Evolutionary conservation across 768 basidiomycete genomes (phyloP), one percentile per base, ranked within the genome.

Genomic region (Trametes sanguinea): DNA sequence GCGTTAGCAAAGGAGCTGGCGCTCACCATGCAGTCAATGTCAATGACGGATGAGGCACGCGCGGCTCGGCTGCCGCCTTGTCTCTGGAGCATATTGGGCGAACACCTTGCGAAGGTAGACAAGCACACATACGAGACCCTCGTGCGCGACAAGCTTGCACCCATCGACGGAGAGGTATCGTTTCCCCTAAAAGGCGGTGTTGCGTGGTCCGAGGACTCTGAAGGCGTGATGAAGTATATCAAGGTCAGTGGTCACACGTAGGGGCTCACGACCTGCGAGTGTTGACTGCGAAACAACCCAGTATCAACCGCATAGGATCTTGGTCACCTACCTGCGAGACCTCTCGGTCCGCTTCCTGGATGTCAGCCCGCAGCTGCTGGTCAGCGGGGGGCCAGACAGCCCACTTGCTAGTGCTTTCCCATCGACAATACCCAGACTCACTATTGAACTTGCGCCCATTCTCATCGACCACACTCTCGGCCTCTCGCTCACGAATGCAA

Each of bases 321-420:
- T 91, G 17, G 72, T 90, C 2, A 89, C 88, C 0, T 77, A 77
- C 56, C 85, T 90, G 68, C 74, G 76, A 9, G 86, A 94, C 70
- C 76, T 86, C 17, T 82, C 80, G 4, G 74, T 95, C 17, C 83
- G 81, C 57, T 90, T 95, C 72, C 84, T 85, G 65, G 93, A 96
- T 71, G 73, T 87, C 44, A 92, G 90, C 56, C 80, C 85, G 4
- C 86, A 89, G 32, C 77, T 93, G 2, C 75, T 92, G 3, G 75
- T 83, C 39, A 74, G 75, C 48, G 68, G 76, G 4, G 73, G 75
- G 6, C 77, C 79, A 3, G 76, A 66, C 11, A 27, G 78, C 9
- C 83, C 88, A 3, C 71, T 92, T 1, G 74, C 80, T 29, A 77
- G 81, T 55, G 80, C 85, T 59, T 94, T 85, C 67, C 93, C 94